Evolutionary conservation across 371 early-diverging fungal species (phyloP), one percentile per base, ranked within the genome.

Genomic region (Polyrhizophydium stewartii): DNA sequence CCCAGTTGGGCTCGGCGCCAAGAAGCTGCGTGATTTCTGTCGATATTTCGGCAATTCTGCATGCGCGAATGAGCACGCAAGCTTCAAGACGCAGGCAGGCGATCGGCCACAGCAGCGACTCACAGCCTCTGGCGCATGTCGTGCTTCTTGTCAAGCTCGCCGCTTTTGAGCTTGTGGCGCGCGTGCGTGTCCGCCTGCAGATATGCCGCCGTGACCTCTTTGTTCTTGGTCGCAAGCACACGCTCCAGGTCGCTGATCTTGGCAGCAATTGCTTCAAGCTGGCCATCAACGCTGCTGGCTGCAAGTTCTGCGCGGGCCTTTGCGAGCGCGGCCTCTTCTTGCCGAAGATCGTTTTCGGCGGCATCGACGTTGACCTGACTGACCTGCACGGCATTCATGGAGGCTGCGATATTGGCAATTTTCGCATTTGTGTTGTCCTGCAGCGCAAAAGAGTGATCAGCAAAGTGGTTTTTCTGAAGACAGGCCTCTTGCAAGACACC

Each of bases 151-250:
- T 35, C 35, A 3, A 35, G 62, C 9, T 87, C 86, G 0, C 62
- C 37, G 22, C 65, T 72, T 52, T 83, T 82, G 32, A 87, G 53
- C 0, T 76, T 71, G 33, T 89, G 66, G 35, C 77, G 74, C 0
- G 89, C 88, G 0, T 84, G 72, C 0, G 79, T 78, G 56, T 88
- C 87, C 0, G 79, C 69, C 61, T 82, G 80, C 56, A 69, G 3
- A 16, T 7, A 3, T 47, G 49, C 49, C 28, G 61, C 33, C 31
- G 75, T 59, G 31, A 85, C 75, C 64, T 86, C 86, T 0, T 83
- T 79, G 27, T 68, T 71, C 1, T 80, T 56, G 3, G 46, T 37
- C 2, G 31, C 32, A 13, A 55, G 9, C 2, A 17, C 16, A 9
- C 12, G 33, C 33, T 76, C 76, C 21, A 43, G 27, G 5, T 51